Conservation (phyloP, 768 basidiomycete genomes). For the Goffeauzyma gilvescens region DNA sequence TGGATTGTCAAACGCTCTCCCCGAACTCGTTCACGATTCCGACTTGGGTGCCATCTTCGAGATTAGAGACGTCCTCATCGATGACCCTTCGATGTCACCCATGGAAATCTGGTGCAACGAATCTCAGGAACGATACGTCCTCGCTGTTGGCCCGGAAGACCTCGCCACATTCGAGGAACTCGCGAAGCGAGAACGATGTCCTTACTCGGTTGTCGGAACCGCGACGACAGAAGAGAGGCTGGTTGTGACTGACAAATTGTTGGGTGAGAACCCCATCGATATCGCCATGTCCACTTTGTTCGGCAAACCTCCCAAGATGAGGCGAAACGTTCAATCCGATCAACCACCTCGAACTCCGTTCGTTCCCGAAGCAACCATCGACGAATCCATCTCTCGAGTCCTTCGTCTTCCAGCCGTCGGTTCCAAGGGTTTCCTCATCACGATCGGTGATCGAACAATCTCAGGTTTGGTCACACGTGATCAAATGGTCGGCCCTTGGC, state of each 20-base stretch:
- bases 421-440: slow-evolving; percentile 93
- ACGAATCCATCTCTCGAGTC: slow-evolving; percentile 55
- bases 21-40: slow-evolving; percentile 91
- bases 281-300: slow-evolving; percentile 90
- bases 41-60: slow-evolving; percentile 80
- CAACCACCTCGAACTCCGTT: slow-evolving; percentile 39
- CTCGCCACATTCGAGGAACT: slow-evolving; percentile 49
- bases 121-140: slow-evolving; percentile 89
- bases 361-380: slow-evolving; percentile 51
- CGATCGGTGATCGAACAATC: slow-evolving; percentile 86
- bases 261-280: slow-evolving; percentile 59
- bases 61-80: slow-evolving; percentile 78
- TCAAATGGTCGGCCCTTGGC: slow-evolving; percentile 99
- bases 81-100: slow-evolving; percentile 83
- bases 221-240: slow-evolving; percentile 67
- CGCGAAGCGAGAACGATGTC: slow-evolving; percentile 74
- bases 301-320: slow-evolving; percentile 86
- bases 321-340: slow-evolving; percentile 45
- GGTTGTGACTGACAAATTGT: slow-evolving; percentile 70
- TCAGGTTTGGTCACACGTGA: slow-evolving; percentile 87
- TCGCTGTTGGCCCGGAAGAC: slow-evolving; percentile 57
- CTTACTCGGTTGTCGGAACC: slow-evolving; percentile 73
- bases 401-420: slow-evolving; percentile 79
- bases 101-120: slow-evolving; percentile 99
- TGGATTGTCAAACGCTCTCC: slow-evolving; percentile 85